Conservation (phyloP, 2,329 filamentous ascomycete genomes). For the Fusarium lateritium region DNA sequence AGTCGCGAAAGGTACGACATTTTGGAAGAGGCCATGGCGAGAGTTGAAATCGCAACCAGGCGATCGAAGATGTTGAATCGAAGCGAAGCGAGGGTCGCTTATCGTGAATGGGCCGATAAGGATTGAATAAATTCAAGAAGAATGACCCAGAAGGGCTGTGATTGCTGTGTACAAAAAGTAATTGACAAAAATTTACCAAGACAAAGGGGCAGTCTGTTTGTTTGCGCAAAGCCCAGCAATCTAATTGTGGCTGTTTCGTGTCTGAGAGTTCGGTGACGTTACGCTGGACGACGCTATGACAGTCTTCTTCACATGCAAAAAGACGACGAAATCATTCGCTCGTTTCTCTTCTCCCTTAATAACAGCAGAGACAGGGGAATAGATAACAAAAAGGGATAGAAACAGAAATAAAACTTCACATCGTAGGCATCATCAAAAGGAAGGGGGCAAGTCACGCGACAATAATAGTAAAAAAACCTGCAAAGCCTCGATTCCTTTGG, state of each 20-base stretch:
- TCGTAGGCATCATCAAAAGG: constrained; percentile 15
- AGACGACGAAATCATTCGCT: constrained; percentile 25
- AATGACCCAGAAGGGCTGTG: not conserved
- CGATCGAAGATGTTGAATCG: constrained; percentile 14
- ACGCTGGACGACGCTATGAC: constrained; percentile 17
- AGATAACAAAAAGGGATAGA: constrained; percentile 1
- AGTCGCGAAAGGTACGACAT: constrained; percentile 68
- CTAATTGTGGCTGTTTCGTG: constrained; percentile 12
- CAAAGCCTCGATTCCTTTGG: constrained; percentile 1
- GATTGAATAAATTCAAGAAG: not conserved
- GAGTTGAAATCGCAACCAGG: not conserved
- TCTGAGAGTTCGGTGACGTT: constrained; percentile 40
- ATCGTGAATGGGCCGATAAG: not conserved
- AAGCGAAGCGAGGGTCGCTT: not conserved
- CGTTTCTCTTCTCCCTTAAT: not conserved
- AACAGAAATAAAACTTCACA: not conserved
- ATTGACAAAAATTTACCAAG: not conserved
- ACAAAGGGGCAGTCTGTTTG: not conserved
- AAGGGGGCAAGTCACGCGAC: constrained; percentile 47
- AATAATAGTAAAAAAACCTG: constrained; percentile 16
- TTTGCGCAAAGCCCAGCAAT: not conserved
- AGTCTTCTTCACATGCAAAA: constrained; percentile 40
- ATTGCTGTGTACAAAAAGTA: not conserved
- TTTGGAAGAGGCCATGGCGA: constrained; percentile 52
- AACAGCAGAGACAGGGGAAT: not conserved